These are phyloP conservation scores for Pseudocercospora crystallina DNA, from an alignment of 2,329 filamentous ascomycete genomes.

Conservation along the genomic window DNA sequence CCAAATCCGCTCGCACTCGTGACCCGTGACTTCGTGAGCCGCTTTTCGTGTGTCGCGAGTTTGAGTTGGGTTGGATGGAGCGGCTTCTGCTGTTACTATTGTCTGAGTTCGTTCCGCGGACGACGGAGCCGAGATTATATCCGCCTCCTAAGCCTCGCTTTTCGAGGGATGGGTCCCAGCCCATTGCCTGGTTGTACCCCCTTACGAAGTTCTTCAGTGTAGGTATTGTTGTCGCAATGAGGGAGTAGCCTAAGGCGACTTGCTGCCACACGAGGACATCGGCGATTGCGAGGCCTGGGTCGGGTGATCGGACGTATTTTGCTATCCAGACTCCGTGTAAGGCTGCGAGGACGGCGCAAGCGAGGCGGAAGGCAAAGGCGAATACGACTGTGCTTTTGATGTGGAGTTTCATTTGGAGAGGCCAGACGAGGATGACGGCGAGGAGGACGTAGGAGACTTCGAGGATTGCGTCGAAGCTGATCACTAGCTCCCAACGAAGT, in stretches of 20 bases:
- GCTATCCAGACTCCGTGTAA: conserved; percentile 20
- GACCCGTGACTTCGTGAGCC: conserved; percentile 7
- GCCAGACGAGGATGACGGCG: conserved; percentile 27
- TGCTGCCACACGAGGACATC: conserved; percentile 31
- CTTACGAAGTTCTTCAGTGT: conserved; percentile 33
- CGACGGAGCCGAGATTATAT: conserved; percentile 20
- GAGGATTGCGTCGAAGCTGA: conserved; percentile 28
- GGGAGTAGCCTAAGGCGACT: conserved; percentile 31
- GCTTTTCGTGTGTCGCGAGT: conserved; percentile 4
- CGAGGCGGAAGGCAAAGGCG: conserved; percentile 31
- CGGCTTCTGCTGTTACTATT: neutral
- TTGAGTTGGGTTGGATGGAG: conserved; percentile 3
- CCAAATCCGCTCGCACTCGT: conserved; percentile 5
- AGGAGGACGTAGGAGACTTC: conserved; percentile 29
- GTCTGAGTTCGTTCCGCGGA: conserved; percentile 9
- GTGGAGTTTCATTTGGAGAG: conserved; percentile 30
- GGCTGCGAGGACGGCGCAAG: conserved; percentile 23
- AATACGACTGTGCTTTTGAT: conserved; percentile 32
- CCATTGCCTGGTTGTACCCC: conserved; percentile 28
- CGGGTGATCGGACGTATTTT: conserved; percentile 22
- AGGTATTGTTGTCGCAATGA: conserved; percentile 33
- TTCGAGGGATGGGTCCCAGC: conserved; percentile 19
- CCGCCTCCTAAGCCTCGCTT: conserved; percentile 22
- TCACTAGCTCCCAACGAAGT: conserved; percentile 28
- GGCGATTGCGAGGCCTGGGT: conserved; percentile 24